Percentiles rank a stretch among this genome's conserved stretches.
These are phyloP conservation scores for Amylocarpus encephaloides DNA, from an alignment of 2,329 filamentous ascomycete genomes.

Conservation along the genomic window DNA sequence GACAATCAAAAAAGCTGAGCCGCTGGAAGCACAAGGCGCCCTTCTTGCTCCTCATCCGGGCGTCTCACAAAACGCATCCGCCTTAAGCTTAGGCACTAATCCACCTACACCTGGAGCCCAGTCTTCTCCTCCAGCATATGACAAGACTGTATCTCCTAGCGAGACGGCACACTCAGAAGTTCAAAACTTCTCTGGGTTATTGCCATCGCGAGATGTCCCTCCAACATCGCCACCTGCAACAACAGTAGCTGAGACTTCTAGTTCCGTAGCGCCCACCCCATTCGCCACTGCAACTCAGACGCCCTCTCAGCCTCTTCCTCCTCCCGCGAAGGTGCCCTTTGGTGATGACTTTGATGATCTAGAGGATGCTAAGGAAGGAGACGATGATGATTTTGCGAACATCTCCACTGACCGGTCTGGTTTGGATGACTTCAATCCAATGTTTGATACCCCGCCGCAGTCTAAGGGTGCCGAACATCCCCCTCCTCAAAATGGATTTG, in stretches of 20 bases:
- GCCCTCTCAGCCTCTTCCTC: constrained; percentile 31
- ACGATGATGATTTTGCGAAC: constrained; percentile 73
- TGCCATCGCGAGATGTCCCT: constrained; percentile 49
- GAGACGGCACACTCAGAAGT: constrained; percentile 42
- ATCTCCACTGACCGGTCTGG: constrained; percentile 58
- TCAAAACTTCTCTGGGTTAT: constrained; percentile 46
- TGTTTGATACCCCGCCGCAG: constrained; percentile 60
- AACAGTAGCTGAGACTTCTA: constrained; percentile 24
- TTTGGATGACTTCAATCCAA: constrained; percentile 72
- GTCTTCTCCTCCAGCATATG: constrained; percentile 51
- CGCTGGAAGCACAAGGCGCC: constrained; percentile 28
- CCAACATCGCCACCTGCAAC: constrained; percentile 28
- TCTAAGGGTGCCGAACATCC: constrained; percentile 28
- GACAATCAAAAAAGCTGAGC: constrained; percentile 19
- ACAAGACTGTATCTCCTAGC: constrained; percentile 35
- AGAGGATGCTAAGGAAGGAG: constrained; percentile 76
- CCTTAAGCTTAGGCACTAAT: constrained; percentile 26
- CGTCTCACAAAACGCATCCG: constrained; percentile 24
- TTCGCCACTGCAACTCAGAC: constrained; percentile 20
- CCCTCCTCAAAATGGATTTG: constrained; percentile 24
- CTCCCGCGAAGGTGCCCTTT: constrained; percentile 49
- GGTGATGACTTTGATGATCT: constrained; percentile 79
- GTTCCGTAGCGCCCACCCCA: constrained; percentile 24
- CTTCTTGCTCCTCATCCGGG: constrained; percentile 27
- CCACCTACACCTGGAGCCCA: constrained; percentile 50